These are phyloP conservation scores for Petunia hybrid DNA, from an alignment of 305 asterid genomes.

Conservation along the genomic window DNA sequence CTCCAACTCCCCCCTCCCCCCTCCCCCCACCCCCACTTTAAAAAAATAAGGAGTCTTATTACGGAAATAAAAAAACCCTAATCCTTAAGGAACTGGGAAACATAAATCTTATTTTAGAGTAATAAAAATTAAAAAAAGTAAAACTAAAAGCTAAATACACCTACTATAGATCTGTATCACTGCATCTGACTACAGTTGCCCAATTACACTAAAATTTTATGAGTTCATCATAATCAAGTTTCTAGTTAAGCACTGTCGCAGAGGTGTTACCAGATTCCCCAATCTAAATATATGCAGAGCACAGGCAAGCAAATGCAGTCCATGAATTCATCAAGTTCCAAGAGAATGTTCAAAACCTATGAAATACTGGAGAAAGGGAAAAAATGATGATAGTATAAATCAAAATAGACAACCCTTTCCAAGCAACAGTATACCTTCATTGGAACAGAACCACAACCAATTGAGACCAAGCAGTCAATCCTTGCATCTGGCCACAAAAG, in stretches of 20 bases:
- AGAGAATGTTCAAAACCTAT: background rate
- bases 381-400: slow-evolving; percentile 1
- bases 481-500: slow-evolving; percentile 97
- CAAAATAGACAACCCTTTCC: background rate
- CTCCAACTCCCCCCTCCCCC: too few relatives aligned
- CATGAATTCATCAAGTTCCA: background rate
- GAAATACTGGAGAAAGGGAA: slow-evolving; percentile 13
- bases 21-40: too few relatives aligned
- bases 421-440: slow-evolving; percentile 67
- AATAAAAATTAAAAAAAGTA: too few relatives aligned
- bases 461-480: slow-evolving; percentile 93
- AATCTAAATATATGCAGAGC: slow-evolving; percentile 11
- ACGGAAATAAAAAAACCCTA: too few relatives aligned
- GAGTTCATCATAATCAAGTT: background rate
- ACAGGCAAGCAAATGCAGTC: slow-evolving; percentile 6
- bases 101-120: too few relatives aligned
- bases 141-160: too few relatives aligned
- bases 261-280: slow-evolving; percentile 24
- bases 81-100: too few relatives aligned
- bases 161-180: too few relatives aligned
- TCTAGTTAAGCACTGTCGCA: background rate
- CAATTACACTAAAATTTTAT: background rate
- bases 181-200: background rate
- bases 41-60: too few relatives aligned
- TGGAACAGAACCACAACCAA: slow-evolving; percentile 98